Evolutionary conservation across 1,284 basidiomycete genomes (phyloP), one percentile per base, ranked within the genome.

Genomic region (Ganoderma sinense): DNA sequence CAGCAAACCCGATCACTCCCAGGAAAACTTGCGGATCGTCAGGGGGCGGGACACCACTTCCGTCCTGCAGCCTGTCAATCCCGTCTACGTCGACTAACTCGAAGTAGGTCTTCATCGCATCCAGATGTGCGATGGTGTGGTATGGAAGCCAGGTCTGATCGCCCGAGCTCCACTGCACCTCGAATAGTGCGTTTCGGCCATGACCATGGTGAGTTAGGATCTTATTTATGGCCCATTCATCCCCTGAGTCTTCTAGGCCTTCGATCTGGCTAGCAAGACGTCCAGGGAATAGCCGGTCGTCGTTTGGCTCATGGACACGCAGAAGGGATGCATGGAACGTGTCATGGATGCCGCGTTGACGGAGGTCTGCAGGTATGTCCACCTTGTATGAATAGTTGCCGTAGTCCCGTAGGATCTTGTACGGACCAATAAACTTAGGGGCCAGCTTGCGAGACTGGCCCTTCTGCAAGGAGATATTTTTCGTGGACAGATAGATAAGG

Each of bases 251-350:
- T n/a, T 36, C 33, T 1, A 60, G 4, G 11, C 66, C 73, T 0
- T 68, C 39, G 0, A 79, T 58, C 41, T 78, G 77, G 1, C 45
- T 41, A 5, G 67, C 45, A 10, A 76, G 67, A 0, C 75, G 56
- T 0, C 78, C 77, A 0, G 80, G 80, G 64, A 82, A 82, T 10
- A 74, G 61, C 0, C 73, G 14, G 56, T 81, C 79, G 45, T 80
- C 75, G 39, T 79, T 82, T 0, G 80, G 73, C 3, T 75, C 58
- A 62, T 82, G 79, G 0, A 72, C 67, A 0, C 74, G 62, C 0
- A 83, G 67, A 6, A 82, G 65, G 0, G 73, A 76, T 0, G 77
- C 74, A 67, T 83, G 82, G 62, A 83, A 83, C 0, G 73, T 75
- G 5, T 74, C 69, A 41, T 81, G 77, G 4, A 83, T 71, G 0